phyloP scores from a whole-genome alignment of 1,284 basidiomycete species.

The Trichosporon sp. region DNA sequence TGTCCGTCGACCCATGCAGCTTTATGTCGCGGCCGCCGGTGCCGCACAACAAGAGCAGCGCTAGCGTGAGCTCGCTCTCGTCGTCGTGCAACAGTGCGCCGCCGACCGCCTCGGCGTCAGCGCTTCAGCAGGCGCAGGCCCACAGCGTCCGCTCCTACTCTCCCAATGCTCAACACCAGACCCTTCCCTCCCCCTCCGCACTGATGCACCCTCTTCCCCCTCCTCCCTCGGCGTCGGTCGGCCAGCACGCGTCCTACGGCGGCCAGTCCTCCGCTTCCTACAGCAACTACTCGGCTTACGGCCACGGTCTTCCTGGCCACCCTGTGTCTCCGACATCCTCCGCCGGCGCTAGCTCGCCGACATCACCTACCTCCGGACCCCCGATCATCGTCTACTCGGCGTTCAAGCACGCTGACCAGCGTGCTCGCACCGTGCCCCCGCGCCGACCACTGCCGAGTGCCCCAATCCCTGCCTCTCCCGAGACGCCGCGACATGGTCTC shows the following conservation, averaged over 20 bases:
- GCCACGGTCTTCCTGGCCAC: background rate
- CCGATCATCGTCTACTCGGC: slow-evolving; percentile 6
- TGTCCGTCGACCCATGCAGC: slow-evolving; percentile 5
- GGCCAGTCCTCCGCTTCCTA: background rate
- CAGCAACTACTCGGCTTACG: background rate
- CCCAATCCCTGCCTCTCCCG: background rate
- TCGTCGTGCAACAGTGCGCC: background rate
- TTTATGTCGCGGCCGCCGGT: slow-evolving; percentile 14
- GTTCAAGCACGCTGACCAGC: slow-evolving; percentile 6
- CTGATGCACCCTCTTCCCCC: background rate
- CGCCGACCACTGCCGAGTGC: slow-evolving; percentile 4
- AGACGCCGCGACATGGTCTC: background rate
- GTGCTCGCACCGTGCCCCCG: background rate
- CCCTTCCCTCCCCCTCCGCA: background rate
- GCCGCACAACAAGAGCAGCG: background rate
- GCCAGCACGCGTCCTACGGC: background rate
- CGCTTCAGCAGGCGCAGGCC: background rate
- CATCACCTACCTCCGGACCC: background rate
- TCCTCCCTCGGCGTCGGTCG: background rate
- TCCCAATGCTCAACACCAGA: background rate
- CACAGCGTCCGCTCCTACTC: background rate
- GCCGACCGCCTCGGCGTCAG: background rate
- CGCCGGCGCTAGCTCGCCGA: background rate
- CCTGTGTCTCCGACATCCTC: background rate
- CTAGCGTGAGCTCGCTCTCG: background rate